These are phyloP conservation scores for Eutypa lata DNA, from an alignment of 2,329 filamentous ascomycete genomes.

Conservation along the genomic window DNA sequence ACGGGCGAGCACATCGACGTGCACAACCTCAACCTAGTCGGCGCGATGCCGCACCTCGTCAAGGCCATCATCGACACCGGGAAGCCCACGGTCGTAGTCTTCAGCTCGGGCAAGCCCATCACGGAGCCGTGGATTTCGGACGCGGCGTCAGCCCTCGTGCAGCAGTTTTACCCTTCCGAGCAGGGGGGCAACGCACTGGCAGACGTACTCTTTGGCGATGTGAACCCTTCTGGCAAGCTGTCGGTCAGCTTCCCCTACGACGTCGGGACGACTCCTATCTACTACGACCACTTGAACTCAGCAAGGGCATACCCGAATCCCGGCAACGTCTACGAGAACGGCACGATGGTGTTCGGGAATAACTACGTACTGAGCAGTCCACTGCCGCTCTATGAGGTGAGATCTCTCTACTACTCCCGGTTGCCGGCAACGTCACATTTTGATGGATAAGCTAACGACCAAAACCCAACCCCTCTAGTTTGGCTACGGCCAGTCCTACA, in stretches of 20 bases:
- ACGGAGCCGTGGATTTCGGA: slow-evolving; percentile 71
- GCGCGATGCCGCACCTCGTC: slow-evolving; percentile 65
- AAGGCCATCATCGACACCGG: slow-evolving; percentile 65
- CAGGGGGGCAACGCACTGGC: slow-evolving; percentile 65
- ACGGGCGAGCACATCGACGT: slow-evolving; percentile 73
- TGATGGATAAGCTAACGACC: not conserved
- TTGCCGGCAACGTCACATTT: no score
- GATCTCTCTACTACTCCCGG: not conserved
- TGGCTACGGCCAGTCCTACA: slow-evolving; percentile 65
- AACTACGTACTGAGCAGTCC: slow-evolving; percentile 63
- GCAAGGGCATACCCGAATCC: slow-evolving; percentile 52
- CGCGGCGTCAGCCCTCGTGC: slow-evolving; percentile 61
- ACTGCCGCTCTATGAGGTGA: slow-evolving; percentile 51
- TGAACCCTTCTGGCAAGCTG: slow-evolving; percentile 64
- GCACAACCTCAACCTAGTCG: slow-evolving; percentile 61
- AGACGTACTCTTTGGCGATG: slow-evolving; percentile 61
- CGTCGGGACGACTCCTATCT: slow-evolving; percentile 64
- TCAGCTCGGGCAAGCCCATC: slow-evolving; percentile 67
- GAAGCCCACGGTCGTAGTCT: slow-evolving; percentile 65
- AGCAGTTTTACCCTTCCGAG: slow-evolving; percentile 73
- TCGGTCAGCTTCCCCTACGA: slow-evolving; percentile 65
- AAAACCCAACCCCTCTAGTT: slow-evolving; percentile 39
- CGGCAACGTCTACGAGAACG: slow-evolving; percentile 52
- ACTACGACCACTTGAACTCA: slow-evolving; percentile 71
- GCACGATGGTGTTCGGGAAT: slow-evolving; percentile 60